Evolutionary conservation across 164 flowering plant species (phyloP).

Genomic region (Warburgia ugandensis): DNA sequence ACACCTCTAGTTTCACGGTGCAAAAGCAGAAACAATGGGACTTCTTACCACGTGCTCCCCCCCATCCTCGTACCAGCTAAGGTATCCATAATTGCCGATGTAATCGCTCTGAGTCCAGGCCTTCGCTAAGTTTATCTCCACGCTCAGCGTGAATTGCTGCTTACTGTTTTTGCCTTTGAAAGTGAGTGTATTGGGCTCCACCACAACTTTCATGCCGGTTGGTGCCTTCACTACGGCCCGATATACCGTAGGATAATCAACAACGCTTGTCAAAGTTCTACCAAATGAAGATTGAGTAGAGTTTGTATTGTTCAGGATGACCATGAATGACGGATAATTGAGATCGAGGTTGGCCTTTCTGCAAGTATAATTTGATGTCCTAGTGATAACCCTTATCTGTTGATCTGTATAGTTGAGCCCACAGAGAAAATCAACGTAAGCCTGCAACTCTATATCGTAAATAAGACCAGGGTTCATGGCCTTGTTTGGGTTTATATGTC

Average conservation of each 20-base stretch:
- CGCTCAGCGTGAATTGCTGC: neutral
- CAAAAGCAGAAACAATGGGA: slow-evolving; percentile 26
- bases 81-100: slow-evolving; percentile 7
- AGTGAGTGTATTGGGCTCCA: slow-evolving; percentile 1
- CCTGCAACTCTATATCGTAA: slow-evolving; percentile 50
- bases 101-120: neutral
- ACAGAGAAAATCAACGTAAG: slow-evolving; percentile 75
- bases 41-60: slow-evolving; percentile 15
- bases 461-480: slow-evolving; percentile 88
- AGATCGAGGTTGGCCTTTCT: slow-evolving; percentile 1
- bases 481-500: slow-evolving; percentile 75
- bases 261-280: neutral
- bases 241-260: neutral
- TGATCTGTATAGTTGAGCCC: slow-evolving; percentile 16
- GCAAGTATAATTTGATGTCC: slow-evolving; percentile 5
- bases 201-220: slow-evolving; percentile 3
- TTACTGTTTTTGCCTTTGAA: slow-evolving; percentile 1
- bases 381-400: slow-evolving; percentile 3
- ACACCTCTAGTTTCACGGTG: slow-evolving; percentile 6
- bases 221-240: slow-evolving; percentile 1
- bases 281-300: neutral
- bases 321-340: slow-evolving; percentile 11
- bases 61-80: slow-evolving; percentile 8
- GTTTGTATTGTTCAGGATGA: slow-evolving; percentile 4
- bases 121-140: neutral